Conservation (phyloP, 1,284 basidiomycete genomes). For the Schizophyllum commune region DNA sequence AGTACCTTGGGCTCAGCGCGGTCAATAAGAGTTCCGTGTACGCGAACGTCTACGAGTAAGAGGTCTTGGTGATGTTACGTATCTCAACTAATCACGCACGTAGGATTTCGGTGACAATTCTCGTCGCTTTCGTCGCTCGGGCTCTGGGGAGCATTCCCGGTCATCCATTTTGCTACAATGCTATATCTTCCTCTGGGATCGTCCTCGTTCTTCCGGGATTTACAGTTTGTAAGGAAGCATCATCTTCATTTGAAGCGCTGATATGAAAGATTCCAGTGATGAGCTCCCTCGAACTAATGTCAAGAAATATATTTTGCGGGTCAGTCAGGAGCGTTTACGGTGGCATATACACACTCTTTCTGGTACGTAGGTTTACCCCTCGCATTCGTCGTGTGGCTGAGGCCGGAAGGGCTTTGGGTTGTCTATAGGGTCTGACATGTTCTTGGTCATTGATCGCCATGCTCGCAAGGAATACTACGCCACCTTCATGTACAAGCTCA, state of each 20-base stretch:
- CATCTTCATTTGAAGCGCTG: neutral
- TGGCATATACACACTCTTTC: conserved; percentile 80
- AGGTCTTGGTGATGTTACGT: neutral
- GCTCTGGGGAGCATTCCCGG: conserved; percentile 64
- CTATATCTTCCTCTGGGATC: conserved; percentile 77
- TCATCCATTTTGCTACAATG: conserved; percentile 72
- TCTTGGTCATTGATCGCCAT: conserved; percentile 63
- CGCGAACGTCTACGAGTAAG: conserved; percentile 47
- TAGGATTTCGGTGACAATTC: conserved; percentile 76
- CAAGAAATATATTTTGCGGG: conserved; percentile 75
- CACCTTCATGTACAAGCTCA: conserved; percentile 32
- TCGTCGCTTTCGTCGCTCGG: conserved; percentile 76
- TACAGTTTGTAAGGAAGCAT: conserved; percentile 52
- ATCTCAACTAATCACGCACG: neutral
- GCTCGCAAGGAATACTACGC: conserved; percentile 48
- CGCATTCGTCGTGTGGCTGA: conserved; percentile 1
- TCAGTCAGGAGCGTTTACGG: conserved; percentile 87
- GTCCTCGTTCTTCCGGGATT: conserved; percentile 77
- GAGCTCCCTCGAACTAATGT: conserved; percentile 77
- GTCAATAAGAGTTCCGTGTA: conserved; percentile 78
- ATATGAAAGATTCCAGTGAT: conserved; percentile 43
- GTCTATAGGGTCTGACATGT: conserved; percentile 81
- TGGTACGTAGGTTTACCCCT: conserved; percentile 36
- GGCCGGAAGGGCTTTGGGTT: conserved; percentile 67
- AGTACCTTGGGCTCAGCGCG: conserved; percentile 70